phyloP scores from a whole-genome alignment of 179 eudicot species.

The Beta corolliflora region DNA sequence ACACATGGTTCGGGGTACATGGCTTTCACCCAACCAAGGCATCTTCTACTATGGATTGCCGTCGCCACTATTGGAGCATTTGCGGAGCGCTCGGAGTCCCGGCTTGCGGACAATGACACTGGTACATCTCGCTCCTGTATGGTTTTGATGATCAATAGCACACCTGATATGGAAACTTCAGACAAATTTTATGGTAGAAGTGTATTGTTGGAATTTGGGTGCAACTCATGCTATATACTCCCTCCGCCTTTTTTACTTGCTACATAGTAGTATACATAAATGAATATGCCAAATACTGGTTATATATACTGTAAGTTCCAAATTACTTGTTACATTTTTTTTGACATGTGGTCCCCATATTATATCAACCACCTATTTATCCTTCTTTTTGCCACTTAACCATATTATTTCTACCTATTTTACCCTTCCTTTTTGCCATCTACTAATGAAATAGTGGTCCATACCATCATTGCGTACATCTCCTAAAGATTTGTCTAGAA shows the following conservation, averaged over 20 bases:
- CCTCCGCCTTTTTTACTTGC: too few relatives aligned
- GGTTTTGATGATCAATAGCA: neutral
- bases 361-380: too few relatives aligned
- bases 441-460: too few relatives aligned
- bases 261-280: too few relatives aligned
- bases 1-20: slow-evolving; percentile 91
- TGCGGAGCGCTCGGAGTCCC: slow-evolving; percentile 50
- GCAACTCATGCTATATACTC: neutral
- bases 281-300: neutral
- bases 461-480: too few relatives aligned
- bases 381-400: too few relatives aligned
- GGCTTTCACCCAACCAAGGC: slow-evolving; percentile 67
- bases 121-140: slow-evolving; percentile 38
- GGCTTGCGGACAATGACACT: slow-evolving; percentile 31
- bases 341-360: too few relatives aligned
- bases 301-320: too few relatives aligned
- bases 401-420: too few relatives aligned
- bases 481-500: too few relatives aligned
- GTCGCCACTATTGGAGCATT: slow-evolving; percentile 60
- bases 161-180: neutral
- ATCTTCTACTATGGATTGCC: slow-evolving; percentile 85
- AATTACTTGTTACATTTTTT: too few relatives aligned
- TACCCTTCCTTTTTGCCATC: too few relatives aligned
- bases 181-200: neutral
- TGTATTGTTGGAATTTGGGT: neutral